Evolutionary conservation across 2,329 filamentous ascomycete genomes (phyloP), one percentile per base, ranked within the genome.

Genomic region (Thermothelomyces thermophilus): DNA sequence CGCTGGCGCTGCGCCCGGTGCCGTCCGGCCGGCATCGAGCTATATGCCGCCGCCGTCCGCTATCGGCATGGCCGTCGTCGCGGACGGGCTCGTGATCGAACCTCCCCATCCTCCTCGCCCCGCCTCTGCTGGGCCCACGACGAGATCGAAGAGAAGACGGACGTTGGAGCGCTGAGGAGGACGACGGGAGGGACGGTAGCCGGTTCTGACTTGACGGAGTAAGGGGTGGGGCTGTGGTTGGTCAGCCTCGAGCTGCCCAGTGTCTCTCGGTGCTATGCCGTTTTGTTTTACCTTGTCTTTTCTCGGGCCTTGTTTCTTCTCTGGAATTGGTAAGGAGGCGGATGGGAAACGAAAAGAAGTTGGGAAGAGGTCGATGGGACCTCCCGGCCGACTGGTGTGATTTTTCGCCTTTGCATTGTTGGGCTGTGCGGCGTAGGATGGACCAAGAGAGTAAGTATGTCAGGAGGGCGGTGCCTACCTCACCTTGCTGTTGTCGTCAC

Each of bases 131-230:
- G 33, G 40, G n/a, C 40, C 14, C 37, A 41, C 20, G 30, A 37
- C 51, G n/a, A 46, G 34, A 28, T 16, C 36, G 39, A 48, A 51
- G 50, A 48, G 34, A 52, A 31, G 44, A 40, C 51, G 53, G 46
- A 54, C 45, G 26, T 9, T 14, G 36, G 33, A 16, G 44, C 36
- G 33, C 16, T 46, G 9, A 33, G 11, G 7, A 13, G 17, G 11
- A 36, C 14, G 16, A 11, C 30, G 10, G 13, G 42, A 8, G 14
- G 20, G 19, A 36, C 3, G 14, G 7, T n/a, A 17, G 40, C 4
- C 30, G 46, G 14, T 26, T 39, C 11, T 6, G 28, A 28, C 13
- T 11, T 47, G n/a, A n/a, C n/a, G n/a, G n/a, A n/a, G n/a, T n/a
- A n/a, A n/a, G n/a, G n/a, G n/a, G n/a, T n/a, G n/a, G 33, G 35